phyloP scores from a whole-genome alignment of 345 rosid genomes.

The Balakata baccata region DNA sequence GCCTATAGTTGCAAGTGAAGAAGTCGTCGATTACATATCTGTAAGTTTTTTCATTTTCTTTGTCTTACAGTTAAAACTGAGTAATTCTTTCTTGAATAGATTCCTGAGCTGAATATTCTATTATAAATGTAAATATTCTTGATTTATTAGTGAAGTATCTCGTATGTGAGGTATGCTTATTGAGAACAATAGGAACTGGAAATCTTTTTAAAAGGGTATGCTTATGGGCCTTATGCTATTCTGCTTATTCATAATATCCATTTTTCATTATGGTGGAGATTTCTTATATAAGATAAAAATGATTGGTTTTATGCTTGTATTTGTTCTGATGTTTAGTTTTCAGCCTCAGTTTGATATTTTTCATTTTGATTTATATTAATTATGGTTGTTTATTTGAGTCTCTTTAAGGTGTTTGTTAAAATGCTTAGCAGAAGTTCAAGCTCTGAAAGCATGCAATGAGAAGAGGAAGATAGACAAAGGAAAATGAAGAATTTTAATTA shows the following conservation, averaged over 20 bases:
- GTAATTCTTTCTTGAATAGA: not conserved
- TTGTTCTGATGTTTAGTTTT: too few relatives aligned
- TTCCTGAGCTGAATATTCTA: not conserved
- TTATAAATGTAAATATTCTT: not conserved
- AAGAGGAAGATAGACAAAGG: too few relatives aligned
- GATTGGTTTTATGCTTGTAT: too few relatives aligned
- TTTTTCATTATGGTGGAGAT: too few relatives aligned
- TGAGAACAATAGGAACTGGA: conserved; percentile 73
- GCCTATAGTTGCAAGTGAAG: conserved; percentile 72
- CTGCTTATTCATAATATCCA: too few relatives aligned
- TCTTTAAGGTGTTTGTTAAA: conserved; percentile 7
- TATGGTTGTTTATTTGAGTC: not conserved
- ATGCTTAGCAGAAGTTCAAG: conserved; percentile 49
- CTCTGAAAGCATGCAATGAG: conserved; percentile 58
- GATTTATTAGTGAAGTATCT: not conserved
- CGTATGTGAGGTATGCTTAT: conserved; percentile 36
- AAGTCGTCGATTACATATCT: conserved; percentile 74
- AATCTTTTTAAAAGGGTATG: conserved; percentile 73
- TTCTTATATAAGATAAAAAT: not conserved
- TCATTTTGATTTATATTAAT: not conserved
- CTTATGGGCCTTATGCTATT: not conserved
- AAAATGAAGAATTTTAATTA: too few relatives aligned
- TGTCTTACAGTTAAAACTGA: not conserved
- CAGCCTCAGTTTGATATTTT: not conserved
- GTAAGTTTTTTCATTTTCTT: conserved; percentile 43